Evolutionary conservation across 441 rosid species (phyloP).

Genomic region (Pelargonium cotyledonis): DNA sequence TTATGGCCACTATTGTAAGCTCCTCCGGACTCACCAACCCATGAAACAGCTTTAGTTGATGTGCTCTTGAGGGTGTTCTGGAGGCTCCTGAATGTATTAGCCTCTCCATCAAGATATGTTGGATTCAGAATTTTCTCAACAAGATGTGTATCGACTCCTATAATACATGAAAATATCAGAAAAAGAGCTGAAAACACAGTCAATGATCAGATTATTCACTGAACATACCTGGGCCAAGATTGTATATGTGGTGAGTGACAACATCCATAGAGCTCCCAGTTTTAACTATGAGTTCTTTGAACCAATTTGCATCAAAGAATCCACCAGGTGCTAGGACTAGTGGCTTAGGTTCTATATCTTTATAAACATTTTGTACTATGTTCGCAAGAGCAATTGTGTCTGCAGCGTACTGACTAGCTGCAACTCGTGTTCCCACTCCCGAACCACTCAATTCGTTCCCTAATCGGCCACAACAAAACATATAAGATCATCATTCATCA

Average conservation of each 20-base stretch:
- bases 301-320: slow-evolving; percentile 71
- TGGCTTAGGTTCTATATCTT: slow-evolving; percentile 43
- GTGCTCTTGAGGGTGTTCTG: slow-evolving; percentile 43
- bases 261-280: slow-evolving; percentile 45
- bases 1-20: slow-evolving; percentile 89
- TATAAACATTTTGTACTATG: slow-evolving; percentile 46
- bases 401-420: slow-evolving; percentile 63
- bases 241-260: slow-evolving; percentile 80
- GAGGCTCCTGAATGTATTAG: slow-evolving; percentile 45
- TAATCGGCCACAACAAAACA: slow-evolving; percentile 16
- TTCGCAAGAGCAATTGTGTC: slow-evolving; percentile 54
- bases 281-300: slow-evolving; percentile 46
- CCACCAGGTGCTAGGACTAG: slow-evolving; percentile 83
- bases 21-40: slow-evolving; percentile 99
- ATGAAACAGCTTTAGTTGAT: slow-evolving; percentile 41
- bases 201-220: no score
- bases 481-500: background rate
- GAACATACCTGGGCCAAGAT: slow-evolving; percentile 80
- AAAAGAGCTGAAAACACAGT: no score
- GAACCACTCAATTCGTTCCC: slow-evolving; percentile 82
- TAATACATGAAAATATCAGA: no score
- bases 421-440: slow-evolving; percentile 70
- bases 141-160: slow-evolving; percentile 75
- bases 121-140: slow-evolving; percentile 79
- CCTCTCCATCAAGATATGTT: slow-evolving; percentile 53